Evolutionary conservation across 495 filamentous ascomycete species (phyloP).

Genomic region (Aspergillus carlsbadensis): DNA sequence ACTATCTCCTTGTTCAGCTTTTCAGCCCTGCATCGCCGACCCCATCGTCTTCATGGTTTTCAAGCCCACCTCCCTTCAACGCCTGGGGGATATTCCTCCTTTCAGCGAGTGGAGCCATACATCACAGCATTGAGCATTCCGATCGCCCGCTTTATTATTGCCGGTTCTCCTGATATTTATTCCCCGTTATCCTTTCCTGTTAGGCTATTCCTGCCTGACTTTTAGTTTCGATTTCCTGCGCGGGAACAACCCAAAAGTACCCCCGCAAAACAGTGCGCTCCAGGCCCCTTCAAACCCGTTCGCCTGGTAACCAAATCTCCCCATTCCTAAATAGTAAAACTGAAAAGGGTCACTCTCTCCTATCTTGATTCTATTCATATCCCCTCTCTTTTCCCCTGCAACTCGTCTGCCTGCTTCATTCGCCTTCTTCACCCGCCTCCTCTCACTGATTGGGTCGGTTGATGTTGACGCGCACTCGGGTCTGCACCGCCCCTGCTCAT

Average conservation of each 20-base stretch:
- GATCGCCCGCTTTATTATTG: constrained; percentile 1
- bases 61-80: no score
- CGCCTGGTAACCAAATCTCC: constrained; percentile 24
- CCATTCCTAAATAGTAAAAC: constrained; percentile 8
- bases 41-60: no score
- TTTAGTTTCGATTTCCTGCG: background rate
- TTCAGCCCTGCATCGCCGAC: no score
- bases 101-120: background rate
- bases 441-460: constrained; percentile 7
- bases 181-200: background rate
- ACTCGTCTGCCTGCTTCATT: background rate
- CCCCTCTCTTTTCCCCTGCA: constrained; percentile 1
- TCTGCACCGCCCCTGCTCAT: constrained; percentile 19
- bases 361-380: constrained; percentile 4
- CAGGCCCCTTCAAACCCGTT: constrained; percentile 24
- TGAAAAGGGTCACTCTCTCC: constrained; percentile 15
- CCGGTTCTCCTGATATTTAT: background rate
- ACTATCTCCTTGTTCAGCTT: no score
- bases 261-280: constrained; percentile 28
- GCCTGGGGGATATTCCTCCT: background rate
- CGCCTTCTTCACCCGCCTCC: constrained; percentile 3
- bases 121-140: background rate
- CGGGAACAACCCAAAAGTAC: constrained; percentile 1
- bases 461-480: constrained; percentile 20
- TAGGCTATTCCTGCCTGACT: constrained; percentile 1